Base-by-base conservation (phyloP, 768 basidiomycete genomes). In the Psilocybe sp. region DNA sequence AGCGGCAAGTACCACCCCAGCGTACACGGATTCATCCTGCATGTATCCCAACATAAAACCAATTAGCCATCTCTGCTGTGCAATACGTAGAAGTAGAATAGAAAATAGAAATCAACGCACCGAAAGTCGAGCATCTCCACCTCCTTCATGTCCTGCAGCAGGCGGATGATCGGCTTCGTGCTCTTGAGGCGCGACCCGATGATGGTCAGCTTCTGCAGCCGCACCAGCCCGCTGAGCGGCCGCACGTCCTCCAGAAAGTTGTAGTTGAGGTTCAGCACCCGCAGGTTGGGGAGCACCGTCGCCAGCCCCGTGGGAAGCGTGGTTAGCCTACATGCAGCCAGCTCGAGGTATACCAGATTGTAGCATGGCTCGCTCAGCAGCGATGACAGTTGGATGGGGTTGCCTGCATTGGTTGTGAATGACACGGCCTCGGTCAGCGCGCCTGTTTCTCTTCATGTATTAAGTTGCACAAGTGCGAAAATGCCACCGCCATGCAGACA, bases 1-100 rank as follows among this genome's bases (percentile, higher is more conserved):
- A 98, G 70, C 18, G 97, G 93, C 32, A 97, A 77, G 68, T 99
- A 98, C 88, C 92, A 96, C 5, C 91, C 91, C 10, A 98, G 83
- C 15, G 95, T 98, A 58, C 89, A 92, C 47, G 97, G 95, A 63
- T 99, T 99, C 93, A 98, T 97, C 64, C 78, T 79, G 58, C 47
- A 45, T 79, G 58, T 47, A 45, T 37, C 16, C 45, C 38, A 56
- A 48, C 23, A 28, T 35, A 42, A 44, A 31, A 46, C 19, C 38
- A 46, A 43, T 51, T 48, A 61, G 33, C 41, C 33, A 35, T 28
- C 20, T 51, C 28, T 23, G 37, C 50, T 7, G 7, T 28, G 23
- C 7, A 28, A 4, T 28, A 28, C 7, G n/a, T n/a, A n/a, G n/a
- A n/a, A n/a, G n/a, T n/a, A 51, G 48, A 57, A 38, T 54, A 40